Evolutionary conservation across 805 yeast genomes (phyloP), one percentile per base, ranked within the genome.

Genomic region (Yarrowia bubula): DNA sequence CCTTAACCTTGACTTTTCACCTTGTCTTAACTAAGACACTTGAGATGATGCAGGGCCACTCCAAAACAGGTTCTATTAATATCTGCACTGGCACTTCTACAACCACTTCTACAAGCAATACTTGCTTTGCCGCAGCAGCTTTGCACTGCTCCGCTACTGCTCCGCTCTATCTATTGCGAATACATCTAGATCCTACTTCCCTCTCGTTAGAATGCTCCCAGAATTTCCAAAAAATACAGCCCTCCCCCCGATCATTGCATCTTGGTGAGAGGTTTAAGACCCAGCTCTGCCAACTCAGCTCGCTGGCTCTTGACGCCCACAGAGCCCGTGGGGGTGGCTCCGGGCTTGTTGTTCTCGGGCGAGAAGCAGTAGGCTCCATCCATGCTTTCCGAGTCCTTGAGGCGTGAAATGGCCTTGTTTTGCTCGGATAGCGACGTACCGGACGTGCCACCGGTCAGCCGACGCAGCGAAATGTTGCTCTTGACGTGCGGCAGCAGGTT

Each of bases 401-500:
- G 61, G 13, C 61, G 46, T 35, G 61, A 39, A 31, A 55, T 39
- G 47, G 61, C 61, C 38, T 41, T 38, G 47, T 41, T 55, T 42
- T 55, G 61, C 31, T 55, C 61, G 31, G 61, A 55, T 7, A 55
- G 47, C 1, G 61, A 55, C 28, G 71, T 66, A 2, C 65, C 60
- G 4, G 71, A 68, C 38, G 72, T 70, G 37, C 46, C 64, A 35
- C 66, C 62, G 10, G 64, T 43, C 22, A 58, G 17, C 28, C 64
- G 64, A 17, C 64, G 64, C 35, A 58, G 43, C 22, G 64, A 58
- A 22, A 58, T 58, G 64, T 70, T 72, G 44, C 71, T 68, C 65
- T 68, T 66, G 53, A 73, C 71, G 7, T 69, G 66, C 4, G 79
- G 77, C 47, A 75, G 70, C 55, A 76, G 70, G 67, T 77, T 74